These are phyloP conservation scores for Torulaspora globosa DNA, from an alignment of 1,139 yeast species.

Conservation along the genomic window DNA sequence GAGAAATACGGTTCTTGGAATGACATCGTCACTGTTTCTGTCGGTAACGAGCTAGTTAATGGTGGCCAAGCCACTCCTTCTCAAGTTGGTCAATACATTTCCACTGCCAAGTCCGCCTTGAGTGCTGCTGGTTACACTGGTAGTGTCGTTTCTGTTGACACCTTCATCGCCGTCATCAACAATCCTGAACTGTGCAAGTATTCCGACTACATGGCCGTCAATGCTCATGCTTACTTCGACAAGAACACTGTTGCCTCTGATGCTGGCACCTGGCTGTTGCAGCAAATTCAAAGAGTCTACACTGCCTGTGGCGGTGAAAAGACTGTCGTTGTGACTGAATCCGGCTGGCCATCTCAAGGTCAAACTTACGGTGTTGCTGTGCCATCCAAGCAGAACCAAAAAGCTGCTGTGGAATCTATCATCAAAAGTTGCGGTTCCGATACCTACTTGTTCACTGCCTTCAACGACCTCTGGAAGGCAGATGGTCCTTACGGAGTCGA, in stretches of 20 bases:
- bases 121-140: slow-evolving; percentile 63
- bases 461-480: slow-evolving; percentile 73
- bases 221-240: slow-evolving; percentile 79
- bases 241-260: slow-evolving; percentile 59
- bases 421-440: slow-evolving; percentile 51
- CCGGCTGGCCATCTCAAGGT: slow-evolving; percentile 82
- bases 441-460: slow-evolving; percentile 65
- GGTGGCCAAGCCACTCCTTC: slow-evolving; percentile 56
- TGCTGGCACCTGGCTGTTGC: slow-evolving; percentile 67
- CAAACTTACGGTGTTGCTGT: slow-evolving; percentile 61
- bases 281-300: slow-evolving; percentile 63
- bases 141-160: slow-evolving; percentile 71
- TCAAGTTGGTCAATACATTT: slow-evolving; percentile 53
- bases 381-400: slow-evolving; percentile 63
- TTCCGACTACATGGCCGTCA: slow-evolving; percentile 77
- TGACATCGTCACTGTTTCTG: slow-evolving; percentile 66
- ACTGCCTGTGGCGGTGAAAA: slow-evolving; percentile 61
- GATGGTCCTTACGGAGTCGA: slow-evolving; percentile 65
- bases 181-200: slow-evolving; percentile 67
- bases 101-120: slow-evolving; percentile 57
- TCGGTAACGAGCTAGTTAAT: slow-evolving; percentile 81
- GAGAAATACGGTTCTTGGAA: slow-evolving; percentile 59
- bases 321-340: slow-evolving; percentile 60
- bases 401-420: slow-evolving; percentile 56
- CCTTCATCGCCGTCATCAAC: slow-evolving; percentile 66